A percentile compares a stretch with the other conserved stretches of the same genome.
These are phyloP conservation scores for Dimocarpus longan DNA, from an alignment of 345 rosid species.

Conservation along the genomic window DNA sequence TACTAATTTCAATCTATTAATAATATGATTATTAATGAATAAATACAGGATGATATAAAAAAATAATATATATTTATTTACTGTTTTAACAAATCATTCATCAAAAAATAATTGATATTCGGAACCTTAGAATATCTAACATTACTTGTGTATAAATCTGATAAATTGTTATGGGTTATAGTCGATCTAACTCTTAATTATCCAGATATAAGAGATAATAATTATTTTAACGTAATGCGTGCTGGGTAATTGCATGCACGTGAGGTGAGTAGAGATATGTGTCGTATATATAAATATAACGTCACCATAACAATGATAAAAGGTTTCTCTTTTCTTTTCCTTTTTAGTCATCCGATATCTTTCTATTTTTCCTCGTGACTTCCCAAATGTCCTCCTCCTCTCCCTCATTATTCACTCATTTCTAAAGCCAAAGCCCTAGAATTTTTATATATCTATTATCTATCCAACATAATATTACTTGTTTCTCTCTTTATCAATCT, in stretches of 20 bases:
- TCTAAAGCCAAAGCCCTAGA: not conserved
- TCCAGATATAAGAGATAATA: too few species aligned
- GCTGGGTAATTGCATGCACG: constrained; percentile 32
- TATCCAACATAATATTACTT: not conserved
- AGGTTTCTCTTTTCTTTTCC: constrained; percentile 32
- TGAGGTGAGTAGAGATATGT: constrained; percentile 20
- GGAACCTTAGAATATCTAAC: too few species aligned
- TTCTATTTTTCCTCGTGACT: constrained; percentile 25
- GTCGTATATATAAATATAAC: not conserved
- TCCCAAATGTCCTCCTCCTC: constrained; percentile 23
- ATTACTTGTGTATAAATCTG: too few species aligned
- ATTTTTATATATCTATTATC: not conserved
- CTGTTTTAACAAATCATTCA: too few species aligned
- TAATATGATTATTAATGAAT: too few species aligned
- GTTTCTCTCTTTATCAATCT: too few species aligned
- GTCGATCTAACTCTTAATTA: too few species aligned
- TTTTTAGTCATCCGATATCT: constrained; percentile 41
- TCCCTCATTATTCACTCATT: not conserved
- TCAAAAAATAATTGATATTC: too few species aligned
- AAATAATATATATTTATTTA: too few species aligned
- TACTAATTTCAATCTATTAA: too few species aligned
- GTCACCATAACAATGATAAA: constrained; percentile 27
- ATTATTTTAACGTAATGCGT: not conserved
- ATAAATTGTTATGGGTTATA: too few species aligned
- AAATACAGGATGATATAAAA: too few species aligned